Conservation (phyloP, 495 filamentous ascomycete genomes). For the Daldinia caldariorum region DNA sequence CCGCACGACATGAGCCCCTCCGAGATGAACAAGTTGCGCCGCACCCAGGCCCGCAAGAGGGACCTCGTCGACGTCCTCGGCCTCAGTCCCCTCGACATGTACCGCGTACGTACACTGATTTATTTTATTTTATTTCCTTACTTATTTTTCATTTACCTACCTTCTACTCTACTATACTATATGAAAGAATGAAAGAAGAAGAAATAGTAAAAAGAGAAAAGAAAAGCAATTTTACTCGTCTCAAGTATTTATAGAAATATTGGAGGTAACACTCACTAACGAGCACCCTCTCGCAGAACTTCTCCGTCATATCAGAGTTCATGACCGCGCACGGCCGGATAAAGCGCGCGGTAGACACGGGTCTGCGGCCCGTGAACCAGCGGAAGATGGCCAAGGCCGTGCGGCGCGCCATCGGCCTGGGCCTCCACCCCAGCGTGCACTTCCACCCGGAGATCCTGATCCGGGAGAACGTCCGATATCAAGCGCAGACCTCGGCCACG, state of each 20-base stretch:
- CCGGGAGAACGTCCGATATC: constrained; percentile 30
- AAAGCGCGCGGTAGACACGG: constrained; percentile 75
- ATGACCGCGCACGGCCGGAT: constrained; percentile 87
- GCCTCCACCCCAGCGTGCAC: constrained; percentile 92
- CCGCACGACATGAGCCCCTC: constrained; percentile 82
- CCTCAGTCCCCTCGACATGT: constrained; percentile 82
- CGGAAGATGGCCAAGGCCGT: constrained; percentile 92
- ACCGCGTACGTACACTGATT: constrained; percentile 68
- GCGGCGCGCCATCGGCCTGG: constrained; percentile 84
- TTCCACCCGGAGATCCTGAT: constrained; percentile 86
- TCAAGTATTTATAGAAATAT: background rate
- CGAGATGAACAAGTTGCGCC: constrained; percentile 75
- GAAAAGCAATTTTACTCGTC: background rate
- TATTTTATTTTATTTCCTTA: no score
- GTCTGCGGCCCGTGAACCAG: constrained; percentile 88
- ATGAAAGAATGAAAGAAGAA: no score
- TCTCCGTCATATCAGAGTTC: constrained; percentile 90
- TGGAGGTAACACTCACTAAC: background rate
- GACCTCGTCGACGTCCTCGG: constrained; percentile 86
- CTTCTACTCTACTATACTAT: no score
- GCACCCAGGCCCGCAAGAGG: constrained; percentile 51
- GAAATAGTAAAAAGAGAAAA: no score
- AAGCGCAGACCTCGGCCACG: constrained; percentile 30
- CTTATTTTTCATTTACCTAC: no score
- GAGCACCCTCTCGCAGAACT: constrained; percentile 69